These are phyloP conservation scores for Zymoseptoria passerinii DNA, from an alignment of 2,329 filamentous ascomycete genomes.

Conservation along the genomic window DNA sequence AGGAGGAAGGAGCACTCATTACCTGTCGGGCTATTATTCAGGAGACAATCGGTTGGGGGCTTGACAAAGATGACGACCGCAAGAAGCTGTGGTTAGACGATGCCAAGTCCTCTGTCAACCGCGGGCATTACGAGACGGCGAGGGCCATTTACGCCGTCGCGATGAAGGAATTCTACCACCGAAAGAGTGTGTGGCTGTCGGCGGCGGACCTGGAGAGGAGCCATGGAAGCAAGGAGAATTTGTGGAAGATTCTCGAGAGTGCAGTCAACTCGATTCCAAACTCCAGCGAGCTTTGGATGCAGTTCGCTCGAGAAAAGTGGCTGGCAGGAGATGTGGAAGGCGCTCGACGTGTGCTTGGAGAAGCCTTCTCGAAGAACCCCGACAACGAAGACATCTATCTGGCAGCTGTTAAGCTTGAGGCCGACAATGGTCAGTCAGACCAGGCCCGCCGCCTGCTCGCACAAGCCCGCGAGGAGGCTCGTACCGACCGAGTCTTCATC, in stretches of 20 bases:
- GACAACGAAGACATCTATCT: conserved; percentile 98
- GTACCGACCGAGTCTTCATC: conserved; percentile 94
- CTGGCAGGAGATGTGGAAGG: conserved; percentile 79
- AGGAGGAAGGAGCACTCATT: conserved; percentile 77
- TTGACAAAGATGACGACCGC: conserved; percentile 93
- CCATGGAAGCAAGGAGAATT: conserved; percentile 72
- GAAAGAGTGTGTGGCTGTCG: conserved; percentile 80
- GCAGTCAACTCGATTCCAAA: conserved; percentile 89
- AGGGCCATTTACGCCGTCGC: conserved; percentile 90
- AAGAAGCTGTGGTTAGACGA: conserved; percentile 96
- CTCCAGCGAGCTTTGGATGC: conserved; percentile 88
- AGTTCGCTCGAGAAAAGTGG: conserved; percentile 92
- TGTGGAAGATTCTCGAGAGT: conserved; percentile 82
- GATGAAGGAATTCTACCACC: conserved; percentile 79
- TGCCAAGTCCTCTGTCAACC: conserved; percentile 69
- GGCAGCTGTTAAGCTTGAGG: conserved; percentile 90
- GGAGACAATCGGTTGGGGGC: conserved; percentile 83
- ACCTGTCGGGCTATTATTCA: conserved; percentile 86
- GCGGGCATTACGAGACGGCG: conserved; percentile 81
- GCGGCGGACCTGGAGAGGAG: conserved; percentile 86
- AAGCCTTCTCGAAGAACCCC: conserved; percentile 88
- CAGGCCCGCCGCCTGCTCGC: conserved; percentile 74
- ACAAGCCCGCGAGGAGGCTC: conserved; percentile 76
- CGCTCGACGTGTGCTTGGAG: conserved; percentile 73
- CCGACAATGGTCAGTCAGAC: conserved; percentile 74